A percentile compares a stretch with the other conserved stretches of the same genome.
phyloP scores from a whole-genome alignment of 2,329 filamentous ascomycete genomes.

The Ascomycota sp. region DNA sequence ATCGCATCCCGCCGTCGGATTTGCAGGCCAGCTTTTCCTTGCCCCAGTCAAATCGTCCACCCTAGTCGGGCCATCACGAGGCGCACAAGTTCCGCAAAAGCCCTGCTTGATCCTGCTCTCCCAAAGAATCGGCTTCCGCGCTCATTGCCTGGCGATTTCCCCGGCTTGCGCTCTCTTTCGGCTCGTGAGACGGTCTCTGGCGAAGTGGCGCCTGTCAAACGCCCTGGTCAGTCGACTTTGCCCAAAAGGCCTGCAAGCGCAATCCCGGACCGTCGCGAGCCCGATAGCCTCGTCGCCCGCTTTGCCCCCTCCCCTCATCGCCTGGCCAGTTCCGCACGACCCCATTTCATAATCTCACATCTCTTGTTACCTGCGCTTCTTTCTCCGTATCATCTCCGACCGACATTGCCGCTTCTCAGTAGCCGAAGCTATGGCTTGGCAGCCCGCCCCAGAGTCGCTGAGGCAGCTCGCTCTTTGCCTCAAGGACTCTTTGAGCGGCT shows the following conservation, averaged over 20 bases:
- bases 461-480: slow-evolving; percentile 76
- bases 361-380: background rate
- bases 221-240: too few relatives aligned
- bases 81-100: too few relatives aligned
- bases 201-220: too few relatives aligned
- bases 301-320: background rate
- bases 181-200: too few relatives aligned
- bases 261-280: too few relatives aligned
- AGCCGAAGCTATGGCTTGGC: slow-evolving; percentile 58
- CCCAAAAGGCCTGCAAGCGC: too few relatives aligned
- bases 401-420: background rate
- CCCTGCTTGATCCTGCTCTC: too few relatives aligned
- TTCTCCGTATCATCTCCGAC: background rate
- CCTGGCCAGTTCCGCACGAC: background rate
- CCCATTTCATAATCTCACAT: background rate
- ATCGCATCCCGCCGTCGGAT: slow-evolving; percentile 15
- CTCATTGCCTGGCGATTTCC: too few relatives aligned
- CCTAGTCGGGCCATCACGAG: slow-evolving; percentile 2
- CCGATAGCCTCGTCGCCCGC: too few relatives aligned
- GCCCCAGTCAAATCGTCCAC: slow-evolving; percentile 3
- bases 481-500: slow-evolving; percentile 76
- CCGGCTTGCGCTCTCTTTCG: too few relatives aligned
- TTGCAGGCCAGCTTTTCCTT: slow-evolving; percentile 2
- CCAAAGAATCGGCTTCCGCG: too few relatives aligned
- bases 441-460: slow-evolving; percentile 72